A percentile compares a stretch with the other conserved stretches of the same genome.
Conservation (phyloP, 306 rosid genomes). For the Begonia loranthoides region DNA sequence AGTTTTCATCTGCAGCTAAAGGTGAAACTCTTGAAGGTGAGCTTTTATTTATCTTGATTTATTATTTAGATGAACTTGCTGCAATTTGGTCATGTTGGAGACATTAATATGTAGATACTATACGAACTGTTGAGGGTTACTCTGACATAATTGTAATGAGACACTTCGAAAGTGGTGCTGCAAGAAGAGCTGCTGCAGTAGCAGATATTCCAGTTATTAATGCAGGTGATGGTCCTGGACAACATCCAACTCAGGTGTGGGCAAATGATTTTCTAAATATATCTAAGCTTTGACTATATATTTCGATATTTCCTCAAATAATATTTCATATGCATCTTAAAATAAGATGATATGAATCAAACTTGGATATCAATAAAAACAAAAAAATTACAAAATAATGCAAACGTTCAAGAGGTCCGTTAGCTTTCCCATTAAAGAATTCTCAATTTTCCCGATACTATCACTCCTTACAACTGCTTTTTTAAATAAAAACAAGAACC, state of each 20-base stretch:
- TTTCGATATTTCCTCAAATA: too few species aligned
- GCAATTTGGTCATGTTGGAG: constrained; percentile 1
- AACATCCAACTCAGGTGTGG: constrained; percentile 78
- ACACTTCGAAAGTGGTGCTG: constrained; percentile 93
- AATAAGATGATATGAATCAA: too few species aligned
- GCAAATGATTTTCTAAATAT: too few species aligned
- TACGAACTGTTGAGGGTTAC: constrained; percentile 83
- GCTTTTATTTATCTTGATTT: constrained; percentile 2
- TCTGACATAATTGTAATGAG: constrained; percentile 83
- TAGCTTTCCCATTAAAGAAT: too few species aligned
- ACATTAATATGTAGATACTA: constrained; percentile 49
- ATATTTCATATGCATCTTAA: too few species aligned
- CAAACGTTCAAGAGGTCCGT: too few species aligned
- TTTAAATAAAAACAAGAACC: too few species aligned
- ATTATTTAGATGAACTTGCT: background rate
- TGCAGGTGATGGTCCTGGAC: constrained; percentile 98
- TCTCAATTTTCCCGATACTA: too few species aligned
- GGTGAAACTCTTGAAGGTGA: constrained; percentile 95
- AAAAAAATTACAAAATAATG: too few species aligned
- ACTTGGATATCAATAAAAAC: too few species aligned
- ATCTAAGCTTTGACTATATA: too few species aligned
- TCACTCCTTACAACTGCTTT: too few species aligned
- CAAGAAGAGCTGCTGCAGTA: constrained; percentile 71
- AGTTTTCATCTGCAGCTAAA: constrained; percentile 86
- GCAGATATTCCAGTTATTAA: constrained; percentile 74